Percentiles rank a stretch among this genome's conserved stretches.
These are phyloP conservation scores for Cercospora nicotianae DNA, from an alignment of 2,329 filamentous ascomycete species.

Conservation along the genomic window DNA sequence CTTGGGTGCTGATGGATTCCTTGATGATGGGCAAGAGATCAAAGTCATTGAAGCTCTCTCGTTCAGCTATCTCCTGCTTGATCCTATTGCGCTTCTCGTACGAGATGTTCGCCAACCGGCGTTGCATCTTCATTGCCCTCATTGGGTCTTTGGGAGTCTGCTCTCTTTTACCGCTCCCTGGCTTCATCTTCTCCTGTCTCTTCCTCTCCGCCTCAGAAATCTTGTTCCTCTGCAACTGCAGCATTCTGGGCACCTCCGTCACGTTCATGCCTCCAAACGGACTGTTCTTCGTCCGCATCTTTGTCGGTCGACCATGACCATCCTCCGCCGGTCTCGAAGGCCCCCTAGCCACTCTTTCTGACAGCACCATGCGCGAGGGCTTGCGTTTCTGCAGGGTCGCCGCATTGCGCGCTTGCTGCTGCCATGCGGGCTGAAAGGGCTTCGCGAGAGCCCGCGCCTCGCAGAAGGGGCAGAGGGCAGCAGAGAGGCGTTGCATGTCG, in stretches of 20 bases:
- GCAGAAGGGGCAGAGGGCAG: conserved; percentile 46
- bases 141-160: conserved; percentile 56
- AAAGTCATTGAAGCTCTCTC: conserved; percentile 81
- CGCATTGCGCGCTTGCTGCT: conserved; percentile 42
- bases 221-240: conserved; percentile 32
- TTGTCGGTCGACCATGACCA: conserved; percentile 31
- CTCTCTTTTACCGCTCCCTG: conserved; percentile 40
- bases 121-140: conserved; percentile 94
- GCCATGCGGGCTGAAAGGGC: conserved; percentile 36
- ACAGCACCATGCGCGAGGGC: conserved; percentile 55
- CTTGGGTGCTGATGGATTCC: conserved; percentile 69
- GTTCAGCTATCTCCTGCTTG: conserved; percentile 62
- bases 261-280: conserved; percentile 63
- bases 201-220: conserved; percentile 47
- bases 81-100: conserved; percentile 66
- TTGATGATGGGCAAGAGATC: conserved; percentile 70
- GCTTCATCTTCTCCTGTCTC: conserved; percentile 56
- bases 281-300: conserved; percentile 47
- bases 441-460: conserved; percentile 38
- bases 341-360: conserved; percentile 45
- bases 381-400: conserved; percentile 45
- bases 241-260: conserved; percentile 40
- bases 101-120: conserved; percentile 70
- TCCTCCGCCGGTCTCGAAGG: conserved; percentile 26
- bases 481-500: conserved; percentile 35